Evolutionary conservation across 805 yeast species (phyloP), one percentile per base, ranked within the genome.

Genomic region (Pichia gijzeniarum): DNA sequence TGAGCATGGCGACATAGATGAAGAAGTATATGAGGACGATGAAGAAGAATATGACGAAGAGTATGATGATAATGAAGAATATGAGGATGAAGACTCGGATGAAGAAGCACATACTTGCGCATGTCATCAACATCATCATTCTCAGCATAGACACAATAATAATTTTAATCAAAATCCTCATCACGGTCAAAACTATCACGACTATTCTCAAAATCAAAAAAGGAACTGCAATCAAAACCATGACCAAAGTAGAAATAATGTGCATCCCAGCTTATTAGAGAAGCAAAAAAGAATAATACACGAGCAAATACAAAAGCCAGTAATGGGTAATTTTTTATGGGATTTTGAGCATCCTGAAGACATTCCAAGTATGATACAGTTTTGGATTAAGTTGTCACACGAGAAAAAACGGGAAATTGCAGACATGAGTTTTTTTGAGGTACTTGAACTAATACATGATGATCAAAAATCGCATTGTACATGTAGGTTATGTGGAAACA

Each of bases 401-500:
- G 74, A 72, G 4, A 80, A 77, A 53, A 82, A 85, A 54, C 70
- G 74, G 53, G 67, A 74, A 27, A 72, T 88, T 20, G 73, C 85
- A 27, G 72, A 74, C 54, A 75, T 85, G 37, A 86, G 85, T 53
- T 82, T 80, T 58, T 77, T 77, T 39, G 80, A 85, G 35, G 79
- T 89, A 1, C 70, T 85, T 63, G 75, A 74, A 40, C 72, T 79
- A 36, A 76, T 87, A 61, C 76, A 74, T 49, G 79, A 73, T 48
- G 79, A 79, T 56, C 82, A 78, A 56, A 70, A 72, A 50, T 65
- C 69, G 21, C 61, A 63, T 22, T 89, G 96, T 60, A 73, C 77
- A 47, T 90, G 96, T 60, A 68, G 80, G 4, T 79, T 79, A 17
- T 90, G 96, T 65, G 91, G 90, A 2, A 74, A 85, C 38, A 81